Conservation (phyloP, 2,329 filamentous ascomycete genomes). For the Phyllosticta paracitricarpa region DNA sequence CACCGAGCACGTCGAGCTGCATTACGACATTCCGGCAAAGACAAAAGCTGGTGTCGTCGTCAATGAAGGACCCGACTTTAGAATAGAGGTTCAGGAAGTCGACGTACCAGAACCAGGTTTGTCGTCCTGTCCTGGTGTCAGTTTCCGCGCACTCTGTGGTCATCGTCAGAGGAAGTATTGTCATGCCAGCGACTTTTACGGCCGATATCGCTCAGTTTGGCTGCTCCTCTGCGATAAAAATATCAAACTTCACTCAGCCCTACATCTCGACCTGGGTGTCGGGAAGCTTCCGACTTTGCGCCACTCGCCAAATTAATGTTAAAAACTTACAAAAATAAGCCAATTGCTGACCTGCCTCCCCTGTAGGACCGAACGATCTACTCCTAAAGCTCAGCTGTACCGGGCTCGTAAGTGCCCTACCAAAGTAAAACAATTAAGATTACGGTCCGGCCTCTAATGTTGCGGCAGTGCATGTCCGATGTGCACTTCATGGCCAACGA, state of each 20-base stretch:
- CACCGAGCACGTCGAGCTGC: neutral
- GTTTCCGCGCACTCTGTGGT: neutral
- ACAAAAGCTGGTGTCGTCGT: constrained; percentile 45
- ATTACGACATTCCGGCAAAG: constrained; percentile 36
- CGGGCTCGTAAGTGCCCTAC: constrained; percentile 29
- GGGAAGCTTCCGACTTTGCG: neutral
- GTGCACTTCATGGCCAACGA: constrained; percentile 49
- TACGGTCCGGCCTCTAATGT: neutral
- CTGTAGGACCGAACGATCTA: constrained; percentile 42
- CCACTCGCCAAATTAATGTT: neutral
- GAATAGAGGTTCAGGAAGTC: constrained; percentile 37
- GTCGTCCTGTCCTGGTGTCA: neutral
- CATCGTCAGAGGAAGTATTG: neutral
- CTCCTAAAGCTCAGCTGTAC: constrained; percentile 49
- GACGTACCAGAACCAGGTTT: constrained; percentile 39
- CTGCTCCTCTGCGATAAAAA: neutral
- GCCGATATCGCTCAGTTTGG: neutral
- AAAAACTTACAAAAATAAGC: neutral
- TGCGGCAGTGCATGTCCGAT: constrained; percentile 40
- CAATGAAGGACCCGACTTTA: constrained; percentile 41
- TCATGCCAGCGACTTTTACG: neutral
- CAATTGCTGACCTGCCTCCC: neutral
- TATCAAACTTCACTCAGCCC: neutral
- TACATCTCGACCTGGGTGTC: neutral
- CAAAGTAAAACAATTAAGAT: neutral